Percentiles rank a stretch among this genome's conserved stretches.
phyloP scores from a whole-genome alignment of 805 yeast genomes.

The Saccharomycopsis amapae region DNA sequence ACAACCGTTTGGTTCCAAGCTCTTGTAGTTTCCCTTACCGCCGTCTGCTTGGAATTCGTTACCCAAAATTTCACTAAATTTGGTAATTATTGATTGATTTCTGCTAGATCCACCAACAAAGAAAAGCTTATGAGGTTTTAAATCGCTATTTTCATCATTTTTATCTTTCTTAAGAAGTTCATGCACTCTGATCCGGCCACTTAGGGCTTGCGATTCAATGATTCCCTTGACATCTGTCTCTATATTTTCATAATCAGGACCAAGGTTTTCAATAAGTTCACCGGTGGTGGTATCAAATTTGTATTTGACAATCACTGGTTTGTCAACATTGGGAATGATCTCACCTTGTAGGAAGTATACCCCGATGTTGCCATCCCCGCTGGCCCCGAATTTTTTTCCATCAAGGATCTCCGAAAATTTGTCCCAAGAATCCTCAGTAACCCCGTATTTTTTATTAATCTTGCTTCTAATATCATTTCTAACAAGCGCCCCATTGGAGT shows the following conservation, averaged over 20 bases:
- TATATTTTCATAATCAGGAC: slow-evolving; percentile 35
- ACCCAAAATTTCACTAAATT: slow-evolving; percentile 66
- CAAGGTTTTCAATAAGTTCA: slow-evolving; percentile 27
- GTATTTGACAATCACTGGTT: slow-evolving; percentile 41
- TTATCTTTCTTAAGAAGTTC: slow-evolving; percentile 52
- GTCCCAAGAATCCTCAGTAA: slow-evolving; percentile 43
- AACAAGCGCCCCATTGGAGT: slow-evolving; percentile 85
- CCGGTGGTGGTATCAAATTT: slow-evolving; percentile 33
- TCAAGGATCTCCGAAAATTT: slow-evolving; percentile 51
- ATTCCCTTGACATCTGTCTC: slow-evolving; percentile 69
- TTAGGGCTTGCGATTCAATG: slow-evolving; percentile 79
- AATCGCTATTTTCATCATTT: slow-evolving; percentile 23
- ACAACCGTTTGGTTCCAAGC: slow-evolving; percentile 82
- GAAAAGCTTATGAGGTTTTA: slow-evolving; percentile 59
- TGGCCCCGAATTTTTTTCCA: slow-evolving; percentile 17
- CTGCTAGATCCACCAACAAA: slow-evolving; percentile 87
- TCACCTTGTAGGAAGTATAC: slow-evolving; percentile 87
- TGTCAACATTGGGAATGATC: slow-evolving; percentile 69
- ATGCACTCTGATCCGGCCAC: slow-evolving; percentile 73
- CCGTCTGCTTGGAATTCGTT: slow-evolving; percentile 26
- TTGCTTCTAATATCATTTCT: slow-evolving; percentile 68
- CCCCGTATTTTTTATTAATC: slow-evolving; percentile 40
- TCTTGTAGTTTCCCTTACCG: slow-evolving; percentile 50
- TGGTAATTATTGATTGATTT: slow-evolving; percentile 58
- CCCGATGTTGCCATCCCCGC: slow-evolving; percentile 48